Evolutionary conservation across 441 rosid genomes (phyloP).

Genomic region (Omphalea diandra): DNA sequence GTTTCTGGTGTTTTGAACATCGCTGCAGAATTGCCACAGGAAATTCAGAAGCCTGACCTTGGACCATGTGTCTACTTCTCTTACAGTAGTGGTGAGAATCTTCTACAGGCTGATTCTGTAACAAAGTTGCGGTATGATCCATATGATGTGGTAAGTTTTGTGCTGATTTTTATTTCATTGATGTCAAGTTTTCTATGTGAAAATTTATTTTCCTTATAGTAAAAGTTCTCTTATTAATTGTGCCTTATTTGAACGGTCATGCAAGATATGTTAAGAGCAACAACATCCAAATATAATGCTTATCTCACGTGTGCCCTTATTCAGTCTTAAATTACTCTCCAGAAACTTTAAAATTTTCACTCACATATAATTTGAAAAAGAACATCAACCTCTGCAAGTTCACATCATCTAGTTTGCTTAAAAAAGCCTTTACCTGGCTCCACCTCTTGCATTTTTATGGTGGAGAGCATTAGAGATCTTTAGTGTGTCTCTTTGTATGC

Average conservation of each 20-base stretch:
- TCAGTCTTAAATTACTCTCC: neutral
- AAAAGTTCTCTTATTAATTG: neutral
- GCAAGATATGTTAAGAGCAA: neutral
- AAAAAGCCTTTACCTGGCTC: neutral
- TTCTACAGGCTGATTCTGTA: slow-evolving; percentile 50
- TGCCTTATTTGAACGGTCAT: neutral
- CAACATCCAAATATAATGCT: neutral
- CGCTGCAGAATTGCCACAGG: slow-evolving; percentile 61
- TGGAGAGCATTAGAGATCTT: neutral
- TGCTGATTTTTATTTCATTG: slow-evolving; percentile 9
- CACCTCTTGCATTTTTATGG: neutral
- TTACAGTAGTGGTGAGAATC: slow-evolving; percentile 70
- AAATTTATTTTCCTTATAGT: neutral
- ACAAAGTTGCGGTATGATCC: slow-evolving; percentile 66
- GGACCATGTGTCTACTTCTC: slow-evolving; percentile 87
- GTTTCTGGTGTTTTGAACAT: slow-evolving; percentile 65
- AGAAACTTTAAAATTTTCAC: neutral
- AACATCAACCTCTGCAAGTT: neutral
- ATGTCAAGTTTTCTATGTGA: neutral
- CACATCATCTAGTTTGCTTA: neutral
- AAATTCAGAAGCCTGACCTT: slow-evolving; percentile 49
- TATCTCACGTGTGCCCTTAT: neutral
- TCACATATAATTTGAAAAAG: neutral
- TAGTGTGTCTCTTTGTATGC: slow-evolving; percentile 21
- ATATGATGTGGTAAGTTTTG: slow-evolving; percentile 67